Evolutionary conservation across 139 green algal genomes (phyloP).

Genomic region (Volvox africanus): DNA sequence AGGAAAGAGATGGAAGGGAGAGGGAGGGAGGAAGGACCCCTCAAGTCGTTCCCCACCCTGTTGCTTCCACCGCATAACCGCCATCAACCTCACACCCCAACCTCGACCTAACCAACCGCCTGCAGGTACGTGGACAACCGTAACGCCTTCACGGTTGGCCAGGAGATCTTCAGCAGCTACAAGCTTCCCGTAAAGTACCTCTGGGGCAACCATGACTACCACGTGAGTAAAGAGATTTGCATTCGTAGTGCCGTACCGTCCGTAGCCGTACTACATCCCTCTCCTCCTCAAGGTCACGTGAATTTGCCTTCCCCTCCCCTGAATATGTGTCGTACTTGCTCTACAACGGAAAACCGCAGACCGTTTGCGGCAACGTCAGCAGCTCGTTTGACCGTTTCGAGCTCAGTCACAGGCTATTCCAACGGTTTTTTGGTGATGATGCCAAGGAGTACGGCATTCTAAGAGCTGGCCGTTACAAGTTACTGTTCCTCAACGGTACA

Average conservation of each 20-base stretch:
- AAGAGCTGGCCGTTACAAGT: not conserved
- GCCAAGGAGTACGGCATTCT: slow-evolving; percentile 19
- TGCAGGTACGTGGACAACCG: slow-evolving; percentile 23
- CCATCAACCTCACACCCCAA: no score
- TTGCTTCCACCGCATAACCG: no score
- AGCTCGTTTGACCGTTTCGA: not conserved
- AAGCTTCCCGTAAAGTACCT: not conserved
- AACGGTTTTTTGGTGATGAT: slow-evolving; percentile 11
- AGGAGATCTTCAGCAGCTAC: slow-evolving; percentile 26
- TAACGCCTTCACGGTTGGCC: slow-evolving; percentile 41
- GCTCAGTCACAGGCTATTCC: slow-evolving; percentile 39
- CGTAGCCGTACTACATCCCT: not conserved
- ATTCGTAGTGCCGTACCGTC: not conserved
- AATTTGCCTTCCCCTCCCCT: not conserved
- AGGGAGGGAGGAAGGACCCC: not conserved
- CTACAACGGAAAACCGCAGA: slow-evolving; percentile 3
- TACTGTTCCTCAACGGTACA: slow-evolving; percentile 44
- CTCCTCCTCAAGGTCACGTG: not conserved
- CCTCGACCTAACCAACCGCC: no score
- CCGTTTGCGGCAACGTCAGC: slow-evolving; percentile 11
- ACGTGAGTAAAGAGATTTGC: not conserved
- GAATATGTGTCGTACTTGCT: no score
- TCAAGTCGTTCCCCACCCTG: no score
- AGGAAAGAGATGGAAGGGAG: not conserved
- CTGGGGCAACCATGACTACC: slow-evolving; percentile 45